Percentiles rank a stretch among this genome's conserved stretches.
phyloP scores from a whole-genome alignment of 2,329 filamentous ascomycete genomes.

The Colletotrichum gigasporum region DNA sequence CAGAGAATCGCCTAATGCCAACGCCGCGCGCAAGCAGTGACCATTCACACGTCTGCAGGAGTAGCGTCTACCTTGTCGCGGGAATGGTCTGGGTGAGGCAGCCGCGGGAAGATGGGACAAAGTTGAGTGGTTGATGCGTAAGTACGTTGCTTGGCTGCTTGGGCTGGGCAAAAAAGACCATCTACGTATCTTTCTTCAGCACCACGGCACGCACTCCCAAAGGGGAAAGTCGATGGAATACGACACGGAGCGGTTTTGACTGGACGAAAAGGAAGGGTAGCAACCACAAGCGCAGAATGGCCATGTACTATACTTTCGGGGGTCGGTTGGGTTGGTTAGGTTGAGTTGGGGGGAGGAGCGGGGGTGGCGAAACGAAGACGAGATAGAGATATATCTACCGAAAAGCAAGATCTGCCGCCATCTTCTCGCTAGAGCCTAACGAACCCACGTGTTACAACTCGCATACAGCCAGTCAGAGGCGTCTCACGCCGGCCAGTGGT shows the following conservation, averaged over 20 bases:
- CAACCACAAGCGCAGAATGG: neutral
- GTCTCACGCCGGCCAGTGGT: neutral
- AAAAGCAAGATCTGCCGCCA: neutral
- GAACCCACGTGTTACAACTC: neutral
- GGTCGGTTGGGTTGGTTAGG: no score
- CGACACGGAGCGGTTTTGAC: neutral
- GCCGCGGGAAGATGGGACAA: neutral
- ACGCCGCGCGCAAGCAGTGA: neutral
- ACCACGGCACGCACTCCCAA: neutral
- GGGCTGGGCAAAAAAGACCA: neutral
- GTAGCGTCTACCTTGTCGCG: neutral
- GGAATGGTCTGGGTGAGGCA: neutral
- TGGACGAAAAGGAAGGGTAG: neutral
- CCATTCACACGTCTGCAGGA: neutral
- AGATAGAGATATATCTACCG: neutral
- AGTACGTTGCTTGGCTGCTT: no score
- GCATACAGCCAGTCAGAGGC: neutral
- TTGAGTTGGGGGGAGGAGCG: neutral
- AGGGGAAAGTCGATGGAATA: slow-evolving; percentile 1
- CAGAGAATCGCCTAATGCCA: no score
- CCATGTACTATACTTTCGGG: no score
- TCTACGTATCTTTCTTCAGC: neutral
- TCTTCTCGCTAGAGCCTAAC: no score
- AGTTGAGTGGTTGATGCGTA: neutral
- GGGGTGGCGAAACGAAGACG: slow-evolving; percentile 2